Conservation (phyloP, 106 monocot genomes). For the Dioscorea alata region DNA sequence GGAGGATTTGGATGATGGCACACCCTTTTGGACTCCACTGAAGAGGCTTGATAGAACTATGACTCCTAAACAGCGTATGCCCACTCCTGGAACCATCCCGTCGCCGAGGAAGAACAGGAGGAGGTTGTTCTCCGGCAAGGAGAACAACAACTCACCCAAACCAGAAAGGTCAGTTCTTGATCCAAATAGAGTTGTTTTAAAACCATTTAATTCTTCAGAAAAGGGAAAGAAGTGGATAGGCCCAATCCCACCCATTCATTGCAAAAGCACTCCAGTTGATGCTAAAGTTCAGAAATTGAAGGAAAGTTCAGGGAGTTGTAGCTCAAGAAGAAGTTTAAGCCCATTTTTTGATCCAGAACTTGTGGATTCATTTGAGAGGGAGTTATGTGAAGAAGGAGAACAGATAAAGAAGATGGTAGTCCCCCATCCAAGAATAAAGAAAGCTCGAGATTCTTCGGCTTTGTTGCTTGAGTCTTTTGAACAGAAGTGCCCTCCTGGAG, state of each 20-base stretch:
- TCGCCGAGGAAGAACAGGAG: slow-evolving; percentile 21
- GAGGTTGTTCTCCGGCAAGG: slow-evolving; percentile 9
- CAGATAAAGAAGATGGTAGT: slow-evolving; percentile 54
- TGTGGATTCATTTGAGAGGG: slow-evolving; percentile 60
- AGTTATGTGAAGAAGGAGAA: slow-evolving; percentile 38
- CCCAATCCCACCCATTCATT: background rate
- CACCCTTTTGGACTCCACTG: slow-evolving; percentile 25
- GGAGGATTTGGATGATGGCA: slow-evolving; percentile 42
- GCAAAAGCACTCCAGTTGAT: slow-evolving; percentile 1
- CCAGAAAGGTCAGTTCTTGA: background rate
- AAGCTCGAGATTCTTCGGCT: background rate
- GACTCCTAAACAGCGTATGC: background rate
- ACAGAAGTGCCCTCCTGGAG: slow-evolving; percentile 68
- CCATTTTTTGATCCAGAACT: slow-evolving; percentile 87
- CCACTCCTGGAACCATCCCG: background rate
- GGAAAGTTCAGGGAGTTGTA: slow-evolving; percentile 12
- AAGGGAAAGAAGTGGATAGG: background rate
- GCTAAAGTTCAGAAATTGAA: slow-evolving; percentile 5
- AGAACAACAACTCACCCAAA: slow-evolving; percentile 15
- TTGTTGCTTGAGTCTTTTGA: slow-evolving; percentile 31
- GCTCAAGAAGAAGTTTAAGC: slow-evolving; percentile 41
- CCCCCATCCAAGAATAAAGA: background rate
- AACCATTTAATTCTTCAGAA: slow-evolving; percentile 19
- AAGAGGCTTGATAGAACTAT: slow-evolving; percentile 15
- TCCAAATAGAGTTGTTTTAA: slow-evolving; percentile 7